These are phyloP conservation scores for Cudoniella acicularis DNA, from an alignment of 495 filamentous ascomycete species.

Conservation along the genomic window DNA sequence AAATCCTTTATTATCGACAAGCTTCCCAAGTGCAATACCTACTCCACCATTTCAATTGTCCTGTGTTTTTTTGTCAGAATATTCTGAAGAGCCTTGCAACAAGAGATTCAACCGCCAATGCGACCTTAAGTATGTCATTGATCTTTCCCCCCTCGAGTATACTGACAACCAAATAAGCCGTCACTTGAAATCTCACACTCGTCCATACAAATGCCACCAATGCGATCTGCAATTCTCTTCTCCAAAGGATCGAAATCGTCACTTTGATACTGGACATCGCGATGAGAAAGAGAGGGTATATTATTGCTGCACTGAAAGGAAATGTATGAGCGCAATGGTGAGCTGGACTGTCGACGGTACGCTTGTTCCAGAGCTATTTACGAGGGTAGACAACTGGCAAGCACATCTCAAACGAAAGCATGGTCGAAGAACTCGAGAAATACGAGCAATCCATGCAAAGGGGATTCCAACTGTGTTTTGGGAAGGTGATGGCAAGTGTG, in stretches of 20 bases:
- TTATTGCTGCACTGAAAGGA: too few species aligned
- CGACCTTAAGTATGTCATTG: neutral
- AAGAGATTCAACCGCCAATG: neutral
- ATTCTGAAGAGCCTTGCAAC: too few species aligned
- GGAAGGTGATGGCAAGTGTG: too few species aligned
- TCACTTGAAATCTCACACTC: conserved; percentile 5
- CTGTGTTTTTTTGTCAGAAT: too few species aligned
- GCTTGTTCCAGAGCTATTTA: too few species aligned
- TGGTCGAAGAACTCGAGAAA: too few species aligned
- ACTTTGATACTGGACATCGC: too few species aligned
- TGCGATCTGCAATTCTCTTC: neutral
- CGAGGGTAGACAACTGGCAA: too few species aligned
- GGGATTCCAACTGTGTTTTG: neutral
- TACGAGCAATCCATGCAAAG: neutral
- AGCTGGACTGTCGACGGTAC: too few species aligned
- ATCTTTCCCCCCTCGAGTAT: neutral
- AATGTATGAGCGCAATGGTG: too few species aligned
- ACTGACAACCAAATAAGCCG: neutral
- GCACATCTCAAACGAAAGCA: too few species aligned
- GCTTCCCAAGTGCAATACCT: neutral
- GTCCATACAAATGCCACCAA: conserved; percentile 1
- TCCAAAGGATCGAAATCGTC: conserved; percentile 3
- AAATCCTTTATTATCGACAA: neutral
- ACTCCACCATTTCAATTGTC: neutral
- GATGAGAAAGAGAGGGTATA: too few species aligned